Evolutionary conservation across 2,329 filamentous ascomycete genomes (phyloP).

Genomic region (Diaporthe destruens): DNA sequence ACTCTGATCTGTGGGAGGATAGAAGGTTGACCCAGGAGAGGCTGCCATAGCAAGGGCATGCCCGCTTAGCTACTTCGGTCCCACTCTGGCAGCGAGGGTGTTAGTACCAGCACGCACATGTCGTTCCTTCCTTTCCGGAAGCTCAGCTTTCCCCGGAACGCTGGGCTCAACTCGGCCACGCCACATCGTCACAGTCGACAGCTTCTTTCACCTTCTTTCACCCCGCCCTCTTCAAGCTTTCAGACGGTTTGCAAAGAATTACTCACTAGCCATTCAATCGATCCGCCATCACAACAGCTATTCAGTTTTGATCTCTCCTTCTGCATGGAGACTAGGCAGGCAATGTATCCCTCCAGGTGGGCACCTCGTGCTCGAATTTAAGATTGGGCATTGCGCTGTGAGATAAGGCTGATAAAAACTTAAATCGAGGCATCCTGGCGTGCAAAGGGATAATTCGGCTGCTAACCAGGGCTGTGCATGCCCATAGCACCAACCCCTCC

Average conservation of each 20-base stretch:
- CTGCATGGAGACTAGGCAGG: background rate
- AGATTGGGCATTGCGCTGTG: background rate
- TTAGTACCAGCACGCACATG: too few species aligned
- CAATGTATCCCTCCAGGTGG: background rate
- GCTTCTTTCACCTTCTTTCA: background rate
- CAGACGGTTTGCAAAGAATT: background rate
- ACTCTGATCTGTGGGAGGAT: too few species aligned
- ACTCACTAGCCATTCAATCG: background rate
- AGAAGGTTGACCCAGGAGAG: too few species aligned
- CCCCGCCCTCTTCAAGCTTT: too few species aligned
- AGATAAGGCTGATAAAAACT: conserved; percentile 7
- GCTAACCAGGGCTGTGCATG: background rate
- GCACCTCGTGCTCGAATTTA: background rate
- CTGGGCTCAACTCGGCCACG: background rate
- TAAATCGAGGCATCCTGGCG: background rate
- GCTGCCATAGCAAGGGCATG: background rate
- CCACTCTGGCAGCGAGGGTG: background rate
- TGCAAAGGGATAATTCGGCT: background rate
- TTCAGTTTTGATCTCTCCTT: background rate
- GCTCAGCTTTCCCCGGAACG: background rate
- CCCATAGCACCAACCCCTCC: conserved; percentile 20
- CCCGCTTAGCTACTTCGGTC: background rate
- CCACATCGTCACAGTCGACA: background rate
- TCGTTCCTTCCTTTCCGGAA: background rate
- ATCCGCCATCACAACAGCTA: background rate